phyloP scores from a whole-genome alignment of 2,329 filamentous ascomycete genomes.

The Hypoxylon sp. region DNA sequence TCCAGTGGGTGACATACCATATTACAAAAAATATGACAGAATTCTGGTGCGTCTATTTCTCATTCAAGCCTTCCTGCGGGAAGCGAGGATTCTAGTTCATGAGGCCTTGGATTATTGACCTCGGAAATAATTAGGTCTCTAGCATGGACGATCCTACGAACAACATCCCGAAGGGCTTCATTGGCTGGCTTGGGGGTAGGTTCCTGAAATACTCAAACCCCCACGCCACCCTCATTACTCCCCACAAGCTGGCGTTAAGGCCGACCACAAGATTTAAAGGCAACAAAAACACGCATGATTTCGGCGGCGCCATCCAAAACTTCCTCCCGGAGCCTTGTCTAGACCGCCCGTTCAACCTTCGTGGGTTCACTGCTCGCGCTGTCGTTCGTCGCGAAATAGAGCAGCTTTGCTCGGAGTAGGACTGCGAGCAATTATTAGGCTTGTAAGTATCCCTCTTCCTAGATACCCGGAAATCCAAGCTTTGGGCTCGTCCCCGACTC shows the following conservation, averaged over 20 bases:
- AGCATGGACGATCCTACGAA: slow-evolving; percentile 4
- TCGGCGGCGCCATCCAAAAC: not conserved
- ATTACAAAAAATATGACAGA: not conserved
- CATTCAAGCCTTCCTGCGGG: not conserved
- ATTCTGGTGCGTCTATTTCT: slow-evolving; percentile 8
- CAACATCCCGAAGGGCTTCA: not conserved
- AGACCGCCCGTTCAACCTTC: not conserved
- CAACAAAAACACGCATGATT: not conserved
- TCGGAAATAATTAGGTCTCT: not conserved
- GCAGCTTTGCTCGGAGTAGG: not conserved
- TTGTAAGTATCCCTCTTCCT: not conserved
- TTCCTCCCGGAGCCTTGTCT: not conserved
- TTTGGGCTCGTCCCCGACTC: not conserved
- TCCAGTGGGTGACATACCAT: not conserved
- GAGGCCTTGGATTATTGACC: not conserved
- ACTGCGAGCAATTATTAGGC: not conserved
- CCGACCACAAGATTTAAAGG: not conserved
- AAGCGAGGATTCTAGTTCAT: not conserved
- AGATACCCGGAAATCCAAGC: not conserved
- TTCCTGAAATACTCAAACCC: not conserved
- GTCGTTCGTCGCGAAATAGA: slow-evolving; percentile 1
- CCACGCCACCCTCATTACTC: slow-evolving; percentile 1
- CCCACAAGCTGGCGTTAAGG: not conserved
- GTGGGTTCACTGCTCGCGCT: not conserved
- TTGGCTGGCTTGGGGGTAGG: not conserved